Base-by-base conservation (phyloP, 768 basidiomycete genomes). In the Paxillus rubicundulus region DNA sequence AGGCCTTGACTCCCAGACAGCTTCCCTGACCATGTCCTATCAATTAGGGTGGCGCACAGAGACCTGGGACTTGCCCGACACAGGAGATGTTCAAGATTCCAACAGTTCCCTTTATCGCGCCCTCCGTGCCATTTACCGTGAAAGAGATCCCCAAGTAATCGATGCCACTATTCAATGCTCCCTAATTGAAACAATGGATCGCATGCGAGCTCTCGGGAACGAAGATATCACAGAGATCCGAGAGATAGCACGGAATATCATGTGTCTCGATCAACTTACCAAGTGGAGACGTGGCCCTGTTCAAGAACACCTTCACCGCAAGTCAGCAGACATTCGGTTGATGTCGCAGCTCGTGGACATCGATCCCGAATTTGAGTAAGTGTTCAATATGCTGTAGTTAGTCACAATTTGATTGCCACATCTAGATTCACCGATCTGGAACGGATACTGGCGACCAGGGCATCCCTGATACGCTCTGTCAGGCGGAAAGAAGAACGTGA, bases 31-130 rank as follows among this genome's bases (percentile, higher is more conserved):
- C 40, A 78, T 89, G 74, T 80, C 75, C 32, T 94, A 92, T 68
- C 80, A 84, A 37, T 75, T 98, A 1, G 97, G 89, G 14, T 98
- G 97, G 97, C 80, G 95, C 42, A 96, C 94, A 0, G 91, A 89
- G 55, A 87, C 85, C 1, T 99, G 97, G 97, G 95, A 98, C 69
- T 73, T 99, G 21, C 95, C 95, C 1, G 82, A 89, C 45, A 74
- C 75, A 0, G 57, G 70, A 9, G 68, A 70, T 2, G 69, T 74
- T 48, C 70, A 71, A 20, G 73, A 73, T 24, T 67, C 82, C 9
- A 82, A 81, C 20, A 76, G 80, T 13, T 71, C 85, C 2, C 72
- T 98, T 4, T 99, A 96, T 68, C 75, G 79, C 30, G 85, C 90
- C 4, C 74, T 99, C 32, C 82, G 89, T 38, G 84, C 92, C 0